These are phyloP conservation scores for Fusarium sp. DNA, from an alignment of 2,329 filamentous ascomycete species.

Conservation along the genomic window DNA sequence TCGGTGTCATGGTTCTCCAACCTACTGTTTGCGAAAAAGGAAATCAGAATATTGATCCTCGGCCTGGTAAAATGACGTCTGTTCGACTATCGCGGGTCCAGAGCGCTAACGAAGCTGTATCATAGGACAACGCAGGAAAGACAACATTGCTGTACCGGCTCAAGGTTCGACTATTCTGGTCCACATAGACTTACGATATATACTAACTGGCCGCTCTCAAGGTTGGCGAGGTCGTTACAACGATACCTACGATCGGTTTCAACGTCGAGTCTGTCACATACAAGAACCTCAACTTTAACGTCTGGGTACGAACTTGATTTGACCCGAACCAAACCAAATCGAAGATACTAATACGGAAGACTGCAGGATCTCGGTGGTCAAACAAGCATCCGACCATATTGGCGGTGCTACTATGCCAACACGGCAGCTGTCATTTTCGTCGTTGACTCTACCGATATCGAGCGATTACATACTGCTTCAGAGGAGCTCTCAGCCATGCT, in stretches of 20 bases:
- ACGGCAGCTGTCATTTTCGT: constrained; percentile 99
- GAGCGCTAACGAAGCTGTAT: constrained; percentile 35
- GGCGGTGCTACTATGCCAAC: constrained; percentile 99
- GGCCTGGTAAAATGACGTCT: constrained; percentile 76
- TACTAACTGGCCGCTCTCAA: constrained; percentile 56
- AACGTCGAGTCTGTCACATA: constrained; percentile 99
- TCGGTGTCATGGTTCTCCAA: constrained; percentile 77
- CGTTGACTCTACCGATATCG: constrained; percentile 97
- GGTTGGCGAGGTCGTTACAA: constrained; percentile 99
- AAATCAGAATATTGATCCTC: constrained; percentile 95
- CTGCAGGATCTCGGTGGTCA: constrained; percentile 90
- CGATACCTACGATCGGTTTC: constrained; percentile 98
- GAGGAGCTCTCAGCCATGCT: constrained; percentile 96
- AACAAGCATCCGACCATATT: constrained; percentile 98
- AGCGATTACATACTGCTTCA: constrained; percentile 89
- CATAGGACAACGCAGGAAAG: constrained; percentile 96
- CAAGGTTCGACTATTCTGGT: constrained; percentile 71
- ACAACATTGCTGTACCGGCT: constrained; percentile 96
- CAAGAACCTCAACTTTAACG: constrained; percentile 98
- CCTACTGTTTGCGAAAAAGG: constrained; percentile 92
- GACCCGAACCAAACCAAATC: neutral
- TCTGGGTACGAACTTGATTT: constrained; percentile 77
- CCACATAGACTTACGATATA: neutral
- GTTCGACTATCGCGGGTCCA: constrained; percentile 16
- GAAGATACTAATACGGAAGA: constrained; percentile 22